Base-by-base conservation (phyloP, 202 grass and related monocot species). In the Setaria viridis region DNA sequence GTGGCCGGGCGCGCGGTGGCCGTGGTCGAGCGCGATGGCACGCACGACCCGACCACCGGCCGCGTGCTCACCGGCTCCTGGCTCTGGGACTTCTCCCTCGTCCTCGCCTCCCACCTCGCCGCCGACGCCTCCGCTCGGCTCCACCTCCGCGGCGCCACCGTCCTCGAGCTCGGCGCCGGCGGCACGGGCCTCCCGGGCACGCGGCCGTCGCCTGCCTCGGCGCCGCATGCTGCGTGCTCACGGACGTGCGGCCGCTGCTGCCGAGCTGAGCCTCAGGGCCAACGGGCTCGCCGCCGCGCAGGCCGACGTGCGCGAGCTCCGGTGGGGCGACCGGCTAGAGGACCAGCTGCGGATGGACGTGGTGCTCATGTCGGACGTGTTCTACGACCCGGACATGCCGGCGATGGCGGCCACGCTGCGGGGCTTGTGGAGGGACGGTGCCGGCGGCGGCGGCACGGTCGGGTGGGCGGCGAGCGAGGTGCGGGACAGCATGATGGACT, bases 351-450 rank as follows among this genome's bases (percentile, higher is more conserved):
- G 9, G 68, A 73, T 85, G 39, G 87, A 76, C 81, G 87, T 93
- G 29, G 85, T 88, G 79, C 67, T 96, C 83, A 91, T 94, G 87
- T 94, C 89, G 6, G 91, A 97, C 64, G 89, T 94, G 72, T 94
- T 93, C 80, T 97, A 86, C 25, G 91, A 92, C 59, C 48, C 89
- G 15, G 91, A 82, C 39, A 91, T 91, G 89, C 77, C 55, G 70
- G 85, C 80, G 37, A 78, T 94, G 82, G 91, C 84, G 11, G 77
- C 37, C 48, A 86, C 91, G 72, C 42, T 90, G 79, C 77, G 30
- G 14, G 56, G 79, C 2, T 8, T 88, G 53, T 92, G 89, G 94
- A 9, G 76, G 29, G 37, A 58, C 2, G 47, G 21, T 33, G 29
- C 2, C 3, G 49, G 5, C 11, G 58, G 2, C 46, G 48, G 70